phyloP scores from a whole-genome alignment of 2,329 filamentous ascomycete species.

The Aspergillus terreus region DNA sequence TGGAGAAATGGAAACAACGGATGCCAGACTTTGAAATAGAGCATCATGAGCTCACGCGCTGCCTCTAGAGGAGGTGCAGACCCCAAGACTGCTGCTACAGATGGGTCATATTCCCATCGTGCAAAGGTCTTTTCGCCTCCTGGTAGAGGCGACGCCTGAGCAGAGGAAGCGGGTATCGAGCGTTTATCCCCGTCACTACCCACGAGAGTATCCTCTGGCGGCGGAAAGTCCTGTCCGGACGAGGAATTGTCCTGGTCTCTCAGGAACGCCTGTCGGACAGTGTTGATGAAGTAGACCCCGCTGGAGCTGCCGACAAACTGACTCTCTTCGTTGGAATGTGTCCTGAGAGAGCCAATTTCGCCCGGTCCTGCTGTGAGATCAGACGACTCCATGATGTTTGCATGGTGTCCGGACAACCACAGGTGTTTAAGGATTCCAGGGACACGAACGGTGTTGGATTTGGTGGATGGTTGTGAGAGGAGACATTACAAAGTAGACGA shows the following conservation, averaged over 20 bases:
- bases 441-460: not conserved
- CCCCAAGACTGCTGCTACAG: conserved; percentile 23
- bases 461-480: no score
- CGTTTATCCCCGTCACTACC: conserved; percentile 21
- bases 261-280: conserved; percentile 51
- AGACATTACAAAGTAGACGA: no score
- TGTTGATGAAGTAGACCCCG: conserved; percentile 54
- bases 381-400: conserved; percentile 23
- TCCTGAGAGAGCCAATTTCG: conserved; percentile 42
- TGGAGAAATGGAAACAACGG: conserved; percentile 52
- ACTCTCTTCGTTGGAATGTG: conserved; percentile 43
- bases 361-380: conserved; percentile 24
- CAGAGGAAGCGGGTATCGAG: conserved; percentile 8
- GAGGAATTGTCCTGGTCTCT: conserved; percentile 24
- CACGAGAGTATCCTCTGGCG: conserved; percentile 27
- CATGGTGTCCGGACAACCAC: conserved; percentile 12
- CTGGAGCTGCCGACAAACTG: conserved; percentile 52
- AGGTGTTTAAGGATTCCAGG: not conserved
- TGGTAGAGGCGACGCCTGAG: conserved; percentile 3
- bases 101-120: conserved; percentile 28
- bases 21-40: conserved; percentile 52
- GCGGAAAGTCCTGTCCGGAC: conserved; percentile 23
- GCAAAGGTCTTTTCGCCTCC: conserved; percentile 10
- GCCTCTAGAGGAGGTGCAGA: conserved; percentile 25
- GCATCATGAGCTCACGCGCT: conserved; percentile 44